Evolutionary conservation across 129 eudicot genomes (phyloP), one percentile per base, ranked within the genome.

Genomic region (Dittrichia graveolens): DNA sequence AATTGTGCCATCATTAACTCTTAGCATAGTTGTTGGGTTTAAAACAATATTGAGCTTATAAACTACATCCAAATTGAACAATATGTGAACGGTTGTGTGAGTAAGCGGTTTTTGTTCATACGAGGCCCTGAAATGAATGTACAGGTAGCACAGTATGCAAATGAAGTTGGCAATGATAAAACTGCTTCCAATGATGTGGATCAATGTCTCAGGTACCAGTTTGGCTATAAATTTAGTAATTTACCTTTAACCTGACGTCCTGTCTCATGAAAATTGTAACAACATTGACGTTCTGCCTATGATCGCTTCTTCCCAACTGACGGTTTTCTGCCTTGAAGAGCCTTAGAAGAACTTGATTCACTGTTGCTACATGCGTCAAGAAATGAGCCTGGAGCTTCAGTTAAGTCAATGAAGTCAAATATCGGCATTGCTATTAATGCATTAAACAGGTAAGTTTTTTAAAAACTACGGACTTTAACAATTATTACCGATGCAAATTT

Each of bases 71-170:
- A 12, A 7, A 5, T 14, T 14, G 50, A 7, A 5, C 69, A 11
- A 41, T 72, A 43, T n/a, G 44, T 72, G 48, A 45, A 45, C n/a
- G n/a, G 15, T 24, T 72, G 52, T 48, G 15, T 75, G 49, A 61
- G 8, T 31, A n/a, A n/a, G n/a, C n/a, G n/a, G 38, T 47, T 47
- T 53, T 16, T 40, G 42, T 61, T 69, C 8, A 57, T 34, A 45
- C 7, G 58, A 66, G 34, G 9, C 38, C 65, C 24, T 71, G 62
- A 62, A 56, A 61, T 69, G 58, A 57, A 10, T 57, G 78, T 72
- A 56, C 86, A 93, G 96, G 95, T 93, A 54, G 98, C 96, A 74
- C 83, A 93, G 48, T 93, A 93, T 81, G 98, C 98, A 71, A 78
- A 90, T 49, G 96, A 89, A 50, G 81, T 49, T 77, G 98, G 89